Base-by-base conservation (phyloP, 1,284 basidiomycete genomes). In the Trametes versicolor region DNA sequence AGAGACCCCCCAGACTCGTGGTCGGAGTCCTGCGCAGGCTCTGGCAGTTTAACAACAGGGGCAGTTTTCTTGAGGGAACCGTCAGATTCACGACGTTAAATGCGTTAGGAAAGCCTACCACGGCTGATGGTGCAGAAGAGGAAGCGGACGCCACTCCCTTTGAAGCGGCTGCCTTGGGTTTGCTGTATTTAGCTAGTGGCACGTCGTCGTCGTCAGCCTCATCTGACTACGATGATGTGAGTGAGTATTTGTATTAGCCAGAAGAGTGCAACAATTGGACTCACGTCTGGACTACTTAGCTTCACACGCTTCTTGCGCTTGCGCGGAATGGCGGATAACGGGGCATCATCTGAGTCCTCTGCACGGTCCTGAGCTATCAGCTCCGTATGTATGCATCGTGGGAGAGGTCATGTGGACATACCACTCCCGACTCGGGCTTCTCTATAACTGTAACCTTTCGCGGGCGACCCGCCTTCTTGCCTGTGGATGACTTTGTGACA, bases 1-100 rank as follows among this genome's bases (percentile, higher is more conserved):
- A 75, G 65, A 4, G 74, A 74, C 19, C 70, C 66, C 5, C 50
- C 60, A 12, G 64, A 66, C 32, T 65, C 67, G 27, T 61, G 58
- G 6, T 17, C 49, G 21, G 61, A 57, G 23, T 57, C 54, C 36
- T 52, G 36, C 5, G 58, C 34, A 2, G 49, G 32, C 21, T 52
- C 53, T 19, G 34, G 13, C 27, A 25, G 21, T 6, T 43, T 13
- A 29, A 8, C 10, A 29, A 8, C 10, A 9, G 32, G 27, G 12
- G 39, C n/a, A 25, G 17, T 36, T 27, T 41, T 41, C 53, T 55
- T 12, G 6, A 4, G 27, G 12, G 1, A 7, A 13, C 2, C 1
- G 19, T 61, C 25, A 65, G 34, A 8, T 49, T 52, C 21, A 34
- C 21, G 13, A 5, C n/a, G 19, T 7, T 17, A 10, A n/a, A 51